Evolutionary conservation across 345 rosid genomes (phyloP).

Genomic region (Ceriops tagal): DNA sequence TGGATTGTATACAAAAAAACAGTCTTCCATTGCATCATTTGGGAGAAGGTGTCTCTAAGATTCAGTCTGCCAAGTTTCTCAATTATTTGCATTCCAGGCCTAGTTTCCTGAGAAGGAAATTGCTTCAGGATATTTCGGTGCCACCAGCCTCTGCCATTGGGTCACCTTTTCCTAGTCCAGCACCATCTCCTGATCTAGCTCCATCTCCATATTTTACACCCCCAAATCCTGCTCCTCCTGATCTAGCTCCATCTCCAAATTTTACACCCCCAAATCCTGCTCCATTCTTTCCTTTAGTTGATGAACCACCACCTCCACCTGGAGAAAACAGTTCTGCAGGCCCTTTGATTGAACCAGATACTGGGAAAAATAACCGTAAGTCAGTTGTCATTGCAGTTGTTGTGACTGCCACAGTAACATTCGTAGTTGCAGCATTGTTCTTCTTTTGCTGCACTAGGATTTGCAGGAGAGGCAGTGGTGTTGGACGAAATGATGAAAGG

Average conservation of each 20-base stretch:
- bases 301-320: slow-evolving; percentile 27
- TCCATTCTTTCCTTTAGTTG: slow-evolving; percentile 27
- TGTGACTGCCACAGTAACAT: slow-evolving; percentile 67
- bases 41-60: slow-evolving; percentile 38
- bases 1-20: slow-evolving; percentile 53
- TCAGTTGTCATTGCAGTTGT: slow-evolving; percentile 63
- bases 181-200: slow-evolving; percentile 23
- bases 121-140: slow-evolving; percentile 30
- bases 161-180: slow-evolving; percentile 26
- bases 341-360: slow-evolving; percentile 20
- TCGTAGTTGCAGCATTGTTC: slow-evolving; percentile 55
- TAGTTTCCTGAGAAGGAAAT: slow-evolving; percentile 26
- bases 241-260: slow-evolving; percentile 12
- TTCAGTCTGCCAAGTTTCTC: slow-evolving; percentile 29
- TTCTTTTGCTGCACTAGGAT: slow-evolving; percentile 55
- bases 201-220: slow-evolving; percentile 14
- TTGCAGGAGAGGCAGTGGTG: slow-evolving; percentile 39
- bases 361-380: slow-evolving; percentile 26
- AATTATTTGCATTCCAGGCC: slow-evolving; percentile 29
- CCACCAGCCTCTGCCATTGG: slow-evolving; percentile 28
- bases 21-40: slow-evolving; percentile 28
- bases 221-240: slow-evolving; percentile 17
- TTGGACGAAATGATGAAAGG: slow-evolving; percentile 63
- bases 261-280: slow-evolving; percentile 14
- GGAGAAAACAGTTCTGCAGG: slow-evolving; percentile 21